These are phyloP conservation scores for Wickerhamiella parazyma DNA, from an alignment of 805 yeast genomes.

Conservation along the genomic window DNA sequence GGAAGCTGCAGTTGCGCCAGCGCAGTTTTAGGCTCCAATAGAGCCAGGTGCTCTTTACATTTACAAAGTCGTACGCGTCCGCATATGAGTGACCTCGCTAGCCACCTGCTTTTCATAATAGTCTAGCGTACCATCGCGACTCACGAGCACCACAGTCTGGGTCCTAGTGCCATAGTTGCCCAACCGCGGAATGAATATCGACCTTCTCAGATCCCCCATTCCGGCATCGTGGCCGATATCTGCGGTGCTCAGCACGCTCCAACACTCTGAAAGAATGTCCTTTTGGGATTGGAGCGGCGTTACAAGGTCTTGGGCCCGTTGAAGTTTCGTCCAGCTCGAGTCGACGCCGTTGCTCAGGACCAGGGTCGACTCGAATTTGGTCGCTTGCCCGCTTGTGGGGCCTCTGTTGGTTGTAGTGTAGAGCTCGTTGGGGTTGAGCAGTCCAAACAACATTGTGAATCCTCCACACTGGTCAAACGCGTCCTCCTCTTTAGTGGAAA, in stretches of 20 bases:
- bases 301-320: constrained; percentile 37
- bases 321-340: constrained; percentile 53
- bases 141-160: constrained; percentile 60
- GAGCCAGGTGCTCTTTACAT: too few relatives aligned
- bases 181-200: constrained; percentile 65
- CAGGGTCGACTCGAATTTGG: constrained; percentile 3
- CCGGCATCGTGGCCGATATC: neutral
- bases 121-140: constrained; percentile 35
- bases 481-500: constrained; percentile 15
- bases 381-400: too few relatives aligned
- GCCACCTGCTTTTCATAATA: constrained; percentile 46
- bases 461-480: constrained; percentile 18
- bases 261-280: too few relatives aligned
- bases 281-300: constrained; percentile 1
- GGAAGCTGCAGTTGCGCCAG: too few relatives aligned
- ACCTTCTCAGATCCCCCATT: constrained; percentile 35
- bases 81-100: neutral
- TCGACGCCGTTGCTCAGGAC: constrained; percentile 9
- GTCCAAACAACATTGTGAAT: constrained; percentile 22
- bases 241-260: neutral
- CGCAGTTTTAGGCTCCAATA: too few relatives aligned
- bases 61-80: too few relatives aligned
- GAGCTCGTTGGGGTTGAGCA: constrained; percentile 9
- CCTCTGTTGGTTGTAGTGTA: constrained; percentile 12
- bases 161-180: constrained; percentile 70